Base-by-base conservation (phyloP, 805 yeast species). In the Sugiyamaella boreocaroliniensis region DNA sequence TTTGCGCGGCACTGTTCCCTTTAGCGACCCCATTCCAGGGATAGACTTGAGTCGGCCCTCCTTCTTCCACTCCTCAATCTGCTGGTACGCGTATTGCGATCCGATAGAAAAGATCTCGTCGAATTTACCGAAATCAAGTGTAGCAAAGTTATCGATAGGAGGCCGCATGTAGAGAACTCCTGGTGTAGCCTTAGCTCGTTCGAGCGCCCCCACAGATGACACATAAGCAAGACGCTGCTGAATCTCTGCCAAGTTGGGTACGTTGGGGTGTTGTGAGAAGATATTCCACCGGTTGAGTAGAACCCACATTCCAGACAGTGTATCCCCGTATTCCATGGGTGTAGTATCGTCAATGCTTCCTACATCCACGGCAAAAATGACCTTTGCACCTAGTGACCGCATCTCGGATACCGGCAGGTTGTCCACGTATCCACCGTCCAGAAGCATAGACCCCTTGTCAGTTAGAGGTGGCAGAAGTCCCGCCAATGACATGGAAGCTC, bases 401-500 rank as follows among this genome's bases (percentile, higher is more conserved):
- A 92, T 93, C 65, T 92, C 97, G 58, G 76, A 76, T 1, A 92
- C 98, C 0, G 99, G 95, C 52, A 92, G 72, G 65, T 92, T 92
- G 65, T 92, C 98, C 51, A 93, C 83, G 66, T 93, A 92, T 0
- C 99, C 99, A 43, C 99, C 99, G 68, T 92, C 99, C 43, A 93
- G 71, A 29, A 93, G 70, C 98, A 92, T 92, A 41, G 86, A 81
- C 0, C 99, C 99, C 51, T 87, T 82, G 62, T 82, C 93, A 2
- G 93, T 84, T 20, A 93, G 73, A 1, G 81, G 80, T 2, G 99
- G 99, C 20, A 92, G 71, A 40, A 93, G 73, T 0, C 98, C 97
- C 1, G 98, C 98, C 48, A 92, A 74, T 0, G 97, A 85, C 99
- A 92, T 92, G 0, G 97, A 88, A 0, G 99, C 99, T 48, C 99